Conservation (phyloP, 2,329 filamentous ascomycete genomes). For the Trichoderma sp. region DNA sequence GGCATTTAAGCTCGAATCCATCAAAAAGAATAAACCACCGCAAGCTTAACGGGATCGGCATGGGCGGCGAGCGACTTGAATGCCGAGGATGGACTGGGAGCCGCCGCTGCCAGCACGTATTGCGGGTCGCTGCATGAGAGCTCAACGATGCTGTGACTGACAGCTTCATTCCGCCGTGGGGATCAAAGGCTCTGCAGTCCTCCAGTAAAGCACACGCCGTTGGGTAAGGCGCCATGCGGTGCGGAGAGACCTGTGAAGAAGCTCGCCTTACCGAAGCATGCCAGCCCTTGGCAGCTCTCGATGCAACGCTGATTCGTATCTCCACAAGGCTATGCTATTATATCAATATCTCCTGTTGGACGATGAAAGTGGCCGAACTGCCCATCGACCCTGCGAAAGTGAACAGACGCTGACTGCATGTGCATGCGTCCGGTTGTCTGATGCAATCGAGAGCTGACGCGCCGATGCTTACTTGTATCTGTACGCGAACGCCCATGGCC, state of each 20-base stretch:
- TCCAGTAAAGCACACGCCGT: no score
- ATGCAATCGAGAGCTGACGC: constrained; percentile 25
- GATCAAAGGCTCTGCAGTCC: neutral
- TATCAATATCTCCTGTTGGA: neutral
- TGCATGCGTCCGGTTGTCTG: constrained; percentile 19
- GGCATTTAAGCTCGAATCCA: neutral
- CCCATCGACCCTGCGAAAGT: neutral
- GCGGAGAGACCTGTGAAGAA: neutral
- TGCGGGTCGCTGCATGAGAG: no score
- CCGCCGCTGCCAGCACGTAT: neutral
- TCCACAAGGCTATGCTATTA: constrained; percentile 3
- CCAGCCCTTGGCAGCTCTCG: constrained; percentile 4
- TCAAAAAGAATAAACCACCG: neutral
- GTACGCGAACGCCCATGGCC: neutral
- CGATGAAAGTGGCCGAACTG: constrained; percentile 3
- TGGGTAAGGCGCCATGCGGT: neutral
- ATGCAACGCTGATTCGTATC: constrained; percentile 5
- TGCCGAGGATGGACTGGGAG: neutral
- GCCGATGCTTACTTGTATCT: constrained; percentile 5
- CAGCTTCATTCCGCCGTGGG: constrained; percentile 1
- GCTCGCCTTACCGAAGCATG: constrained; percentile 13
- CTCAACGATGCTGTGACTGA: neutral
- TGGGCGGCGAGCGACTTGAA: neutral
- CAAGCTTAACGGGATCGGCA: neutral
- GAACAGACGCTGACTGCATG: constrained; percentile 24